A percentile compares a stretch with the other conserved stretches of the same genome.
phyloP scores from a whole-genome alignment of 768 basidiomycete species.

The Boletus tomentosulus region DNA sequence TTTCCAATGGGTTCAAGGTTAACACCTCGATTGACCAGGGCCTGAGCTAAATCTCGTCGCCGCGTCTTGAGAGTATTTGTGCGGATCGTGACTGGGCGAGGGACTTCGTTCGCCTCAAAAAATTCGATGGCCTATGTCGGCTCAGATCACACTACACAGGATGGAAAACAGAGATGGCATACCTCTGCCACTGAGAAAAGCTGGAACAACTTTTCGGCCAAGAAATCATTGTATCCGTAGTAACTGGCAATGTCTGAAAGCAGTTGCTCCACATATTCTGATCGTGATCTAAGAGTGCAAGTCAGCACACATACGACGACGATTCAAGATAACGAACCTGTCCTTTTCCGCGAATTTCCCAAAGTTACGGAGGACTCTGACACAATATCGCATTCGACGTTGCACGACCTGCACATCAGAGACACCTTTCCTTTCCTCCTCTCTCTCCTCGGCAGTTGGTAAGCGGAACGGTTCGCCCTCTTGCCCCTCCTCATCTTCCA shows the following conservation, averaged over 20 bases:
- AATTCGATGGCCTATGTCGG: constrained; percentile 83
- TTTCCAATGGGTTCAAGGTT: constrained; percentile 98
- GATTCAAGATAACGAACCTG: constrained; percentile 37
- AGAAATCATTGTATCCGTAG: constrained; percentile 96
- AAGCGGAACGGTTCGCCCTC: constrained; percentile 50
- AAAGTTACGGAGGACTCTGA: constrained; percentile 69
- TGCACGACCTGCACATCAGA: constrained; percentile 76
- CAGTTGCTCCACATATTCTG: constrained; percentile 88
- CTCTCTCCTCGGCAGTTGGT: constrained; percentile 68
- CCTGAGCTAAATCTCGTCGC: constrained; percentile 90
- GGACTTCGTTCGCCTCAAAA: constrained; percentile 95
- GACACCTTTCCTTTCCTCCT: constrained; percentile 63
- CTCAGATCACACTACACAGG: neutral
- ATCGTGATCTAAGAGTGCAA: constrained; percentile 57
- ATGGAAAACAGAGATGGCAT: constrained; percentile 15
- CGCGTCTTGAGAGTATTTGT: constrained; percentile 95
- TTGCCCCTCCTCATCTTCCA: constrained; percentile 34
- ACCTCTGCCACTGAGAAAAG: constrained; percentile 93
- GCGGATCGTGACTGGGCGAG: constrained; percentile 95
- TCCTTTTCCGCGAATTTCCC: constrained; percentile 61
- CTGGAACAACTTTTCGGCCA: constrained; percentile 91
- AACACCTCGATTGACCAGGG: constrained; percentile 91
- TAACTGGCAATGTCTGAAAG: constrained; percentile 88
- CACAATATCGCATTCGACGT: constrained; percentile 73
- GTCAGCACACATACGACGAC: constrained; percentile 6